Conservation (phyloP, 2,329 filamentous ascomycete species). For the Claviceps sp. region DNA sequence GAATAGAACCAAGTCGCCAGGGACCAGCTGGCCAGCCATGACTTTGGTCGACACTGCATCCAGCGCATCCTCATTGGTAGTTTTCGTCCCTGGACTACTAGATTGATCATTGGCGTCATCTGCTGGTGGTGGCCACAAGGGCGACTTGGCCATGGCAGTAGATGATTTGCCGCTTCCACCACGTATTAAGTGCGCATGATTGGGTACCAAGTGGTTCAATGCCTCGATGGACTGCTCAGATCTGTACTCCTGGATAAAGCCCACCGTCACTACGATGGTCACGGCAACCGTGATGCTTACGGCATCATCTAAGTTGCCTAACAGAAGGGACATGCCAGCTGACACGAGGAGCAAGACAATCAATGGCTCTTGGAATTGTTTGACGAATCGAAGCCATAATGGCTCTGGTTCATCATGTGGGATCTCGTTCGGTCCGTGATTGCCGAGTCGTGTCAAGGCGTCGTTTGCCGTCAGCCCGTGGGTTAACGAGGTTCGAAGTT, state of each 20-base stretch:
- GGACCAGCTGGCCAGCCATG: slow-evolving; percentile 75
- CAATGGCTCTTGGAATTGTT: slow-evolving; percentile 92
- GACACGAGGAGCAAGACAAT: slow-evolving; percentile 87
- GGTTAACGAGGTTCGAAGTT: slow-evolving; percentile 68
- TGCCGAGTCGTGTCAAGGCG: slow-evolving; percentile 64
- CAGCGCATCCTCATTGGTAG: slow-evolving; percentile 48
- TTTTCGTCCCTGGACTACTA: slow-evolving; percentile 33
- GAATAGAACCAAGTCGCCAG: slow-evolving; percentile 85
- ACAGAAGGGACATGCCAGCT: slow-evolving; percentile 72
- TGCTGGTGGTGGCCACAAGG: slow-evolving; percentile 34
- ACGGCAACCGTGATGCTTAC: slow-evolving; percentile 92
- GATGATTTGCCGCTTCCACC: slow-evolving; percentile 27
- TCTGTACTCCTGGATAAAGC: slow-evolving; percentile 93
- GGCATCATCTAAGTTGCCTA: slow-evolving; percentile 90
- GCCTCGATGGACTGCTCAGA: slow-evolving; percentile 97
- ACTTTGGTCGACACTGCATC: slow-evolving; percentile 72
- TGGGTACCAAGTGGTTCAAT: slow-evolving; percentile 82
- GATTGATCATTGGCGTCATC: slow-evolving; percentile 32
- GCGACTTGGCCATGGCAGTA: slow-evolving; percentile 18
- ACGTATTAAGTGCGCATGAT: slow-evolving; percentile 89
- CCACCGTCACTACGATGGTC: slow-evolving; percentile 90
- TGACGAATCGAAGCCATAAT: slow-evolving; percentile 85
- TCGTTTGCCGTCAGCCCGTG: slow-evolving; percentile 71
- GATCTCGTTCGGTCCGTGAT: slow-evolving; percentile 85
- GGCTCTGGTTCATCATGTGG: slow-evolving; percentile 89